phyloP scores from a whole-genome alignment of 345 rosid species.

The Corchorus capsularis region DNA sequence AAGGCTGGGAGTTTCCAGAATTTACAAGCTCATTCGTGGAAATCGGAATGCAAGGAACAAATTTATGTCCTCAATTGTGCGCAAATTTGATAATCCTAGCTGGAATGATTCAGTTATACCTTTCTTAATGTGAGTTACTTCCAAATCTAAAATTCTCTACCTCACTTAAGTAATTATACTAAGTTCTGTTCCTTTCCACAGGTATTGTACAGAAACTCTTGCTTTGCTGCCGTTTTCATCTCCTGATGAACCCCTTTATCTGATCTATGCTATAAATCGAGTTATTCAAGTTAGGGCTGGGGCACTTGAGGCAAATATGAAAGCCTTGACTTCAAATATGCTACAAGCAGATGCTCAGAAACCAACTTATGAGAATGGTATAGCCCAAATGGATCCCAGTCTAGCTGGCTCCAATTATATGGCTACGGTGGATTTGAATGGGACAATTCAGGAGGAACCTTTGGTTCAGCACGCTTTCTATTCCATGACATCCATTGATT shows the following conservation, averaged over 20 bases:
- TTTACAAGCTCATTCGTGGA: constrained; percentile 95
- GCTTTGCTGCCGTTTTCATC: constrained; percentile 86
- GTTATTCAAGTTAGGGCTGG: constrained; percentile 93
- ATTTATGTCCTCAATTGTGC: constrained; percentile 95
- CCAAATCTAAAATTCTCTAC: constrained; percentile 9
- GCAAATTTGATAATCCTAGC: constrained; percentile 87
- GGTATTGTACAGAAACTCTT: constrained; percentile 98
- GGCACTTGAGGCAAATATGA: constrained; percentile 89
- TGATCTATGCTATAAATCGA: constrained; percentile 89
- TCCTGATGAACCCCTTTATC: constrained; percentile 98
- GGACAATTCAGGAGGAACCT: constrained; percentile 46
- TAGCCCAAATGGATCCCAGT: constrained; percentile 41
- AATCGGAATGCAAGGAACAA: constrained; percentile 90
- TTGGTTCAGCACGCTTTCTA: constrained; percentile 34
- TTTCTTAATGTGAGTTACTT: constrained; percentile 77
- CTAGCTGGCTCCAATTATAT: constrained; percentile 33
- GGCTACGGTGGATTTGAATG: constrained; percentile 59
- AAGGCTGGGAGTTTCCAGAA: constrained; percentile 94
- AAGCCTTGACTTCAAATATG: constrained; percentile 58
- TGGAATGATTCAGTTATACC: constrained; percentile 65
- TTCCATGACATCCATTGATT: constrained; percentile 49
- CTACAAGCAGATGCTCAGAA: constrained; percentile 53
- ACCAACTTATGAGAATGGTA: constrained; percentile 46
- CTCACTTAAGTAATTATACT: constrained; percentile 19
- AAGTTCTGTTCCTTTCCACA: constrained; percentile 36